Evolutionary conservation across 2,329 filamentous ascomycete genomes (phyloP), one percentile per base, ranked within the genome.

Genomic region (Alternaria rosae): DNA sequence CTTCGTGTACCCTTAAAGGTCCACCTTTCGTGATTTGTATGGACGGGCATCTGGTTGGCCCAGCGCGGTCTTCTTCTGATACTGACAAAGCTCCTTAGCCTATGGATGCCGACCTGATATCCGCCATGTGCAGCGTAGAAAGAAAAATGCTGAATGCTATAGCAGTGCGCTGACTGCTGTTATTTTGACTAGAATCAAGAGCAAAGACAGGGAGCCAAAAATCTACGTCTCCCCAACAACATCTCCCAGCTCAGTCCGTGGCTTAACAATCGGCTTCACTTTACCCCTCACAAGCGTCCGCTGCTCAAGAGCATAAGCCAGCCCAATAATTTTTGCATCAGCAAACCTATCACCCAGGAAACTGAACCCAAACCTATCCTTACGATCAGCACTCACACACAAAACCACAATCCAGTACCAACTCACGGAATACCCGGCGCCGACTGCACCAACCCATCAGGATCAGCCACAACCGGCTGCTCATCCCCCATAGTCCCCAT

Each of bases 101-200:
- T n/a, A n/a, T n/a, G n/a, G n/a, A n/a, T n/a, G n/a, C n/a, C n/a
- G n/a, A n/a, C n/a, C n/a, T n/a, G n/a, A n/a, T n/a, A n/a, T n/a
- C n/a, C n/a, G n/a, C n/a, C n/a, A n/a, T n/a, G n/a, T n/a, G n/a
- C 15, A 38, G 15, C 32, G 32, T 38, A 4, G 4, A 9, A 5
- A 5, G 6, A 35, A 9, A 15, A n/a, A 10, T 6, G 1, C 2
- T 4, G 8, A 5, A 38, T 38, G 15, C 15, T 38, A 2, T n/a
- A 0, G 15, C n/a, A 17, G 35, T 17, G 35, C 9, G n/a, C 35
- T 11, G 35, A 38, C 9, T 38, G 15, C n/a, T 38, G n/a, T 17
- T 1, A 6, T 17, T 6, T 0, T 0, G 0, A 38, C 10, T 6
- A 1, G 15, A 17, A 38, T 2, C 4, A n/a, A 17, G 4, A 10